phyloP scores from a whole-genome alignment of 139 green algal genomes.

The Nannochloris sp. region DNA sequence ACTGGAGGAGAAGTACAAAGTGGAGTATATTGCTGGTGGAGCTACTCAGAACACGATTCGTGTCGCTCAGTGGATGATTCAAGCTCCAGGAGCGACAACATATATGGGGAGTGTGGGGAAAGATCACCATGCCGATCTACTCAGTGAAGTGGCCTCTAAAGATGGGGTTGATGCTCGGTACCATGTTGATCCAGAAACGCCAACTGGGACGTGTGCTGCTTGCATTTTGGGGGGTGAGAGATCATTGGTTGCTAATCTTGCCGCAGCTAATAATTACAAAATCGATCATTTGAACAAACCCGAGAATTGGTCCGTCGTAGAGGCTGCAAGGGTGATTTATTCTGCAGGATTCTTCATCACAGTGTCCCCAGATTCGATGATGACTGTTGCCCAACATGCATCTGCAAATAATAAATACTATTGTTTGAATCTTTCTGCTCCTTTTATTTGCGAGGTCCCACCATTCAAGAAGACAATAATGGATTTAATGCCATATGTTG shows the following conservation, averaged over 20 bases:
- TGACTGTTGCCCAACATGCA: conserved; percentile 71
- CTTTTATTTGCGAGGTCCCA: conserved; percentile 91
- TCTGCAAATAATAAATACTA: conserved; percentile 79
- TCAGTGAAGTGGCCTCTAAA: conserved; percentile 56
- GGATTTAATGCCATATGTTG: conserved; percentile 78
- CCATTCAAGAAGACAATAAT: conserved; percentile 80
- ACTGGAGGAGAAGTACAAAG: conserved; percentile 59
- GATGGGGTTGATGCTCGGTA: conserved; percentile 81
- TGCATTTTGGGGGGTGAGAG: conserved; percentile 83
- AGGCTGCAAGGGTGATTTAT: conserved; percentile 86
- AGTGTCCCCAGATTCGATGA: conserved; percentile 80
- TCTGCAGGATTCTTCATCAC: conserved; percentile 98
- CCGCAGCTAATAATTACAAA: conserved; percentile 99
- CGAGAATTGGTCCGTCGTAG: conserved; percentile 77
- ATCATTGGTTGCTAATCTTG: conserved; percentile 91
- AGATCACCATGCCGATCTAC: conserved; percentile 82
- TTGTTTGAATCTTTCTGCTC: conserved; percentile 88
- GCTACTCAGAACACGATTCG: conserved; percentile 96
- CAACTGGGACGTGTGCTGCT: conserved; percentile 92
- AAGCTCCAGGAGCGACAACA: conserved; percentile 59
- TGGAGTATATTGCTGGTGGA: conserved; percentile 96
- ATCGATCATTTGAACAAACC: conserved; percentile 54
- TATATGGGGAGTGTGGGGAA: conserved; percentile 97
- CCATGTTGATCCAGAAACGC: conserved; percentile 65
- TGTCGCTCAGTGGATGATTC: conserved; percentile 97